Evolutionary conservation across 345 rosid species (phyloP).

Genomic region (Lepidium sativum): DNA sequence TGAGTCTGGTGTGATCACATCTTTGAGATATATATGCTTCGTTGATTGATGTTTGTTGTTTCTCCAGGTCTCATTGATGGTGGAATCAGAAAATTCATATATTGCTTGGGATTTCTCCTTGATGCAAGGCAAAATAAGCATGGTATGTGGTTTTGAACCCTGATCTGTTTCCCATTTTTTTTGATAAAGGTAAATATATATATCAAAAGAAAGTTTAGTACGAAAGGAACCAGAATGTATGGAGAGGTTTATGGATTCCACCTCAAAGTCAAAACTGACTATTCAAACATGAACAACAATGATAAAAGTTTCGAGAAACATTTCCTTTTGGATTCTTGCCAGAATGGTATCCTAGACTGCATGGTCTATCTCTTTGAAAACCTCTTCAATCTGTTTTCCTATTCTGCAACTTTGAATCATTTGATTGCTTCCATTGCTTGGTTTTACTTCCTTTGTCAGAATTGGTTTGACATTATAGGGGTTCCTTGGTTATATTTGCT

Average conservation of each 20-base stretch:
- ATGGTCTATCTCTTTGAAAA: too few species aligned
- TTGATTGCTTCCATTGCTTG: not conserved
- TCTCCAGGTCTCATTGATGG: slow-evolving; percentile 61
- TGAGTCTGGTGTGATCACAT: not conserved
- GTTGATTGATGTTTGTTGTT: slow-evolving; percentile 4
- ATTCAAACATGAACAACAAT: too few species aligned
- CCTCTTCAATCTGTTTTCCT: too few species aligned
- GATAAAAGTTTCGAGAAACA: too few species aligned
- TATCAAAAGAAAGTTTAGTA: too few species aligned
- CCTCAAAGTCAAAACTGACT: too few species aligned
- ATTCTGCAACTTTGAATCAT: not conserved
- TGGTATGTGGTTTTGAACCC: slow-evolving; percentile 43
- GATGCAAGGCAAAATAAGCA: slow-evolving; percentile 70
- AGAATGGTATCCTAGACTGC: too few species aligned
- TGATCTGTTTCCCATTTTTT: too few species aligned
- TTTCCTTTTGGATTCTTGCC: too few species aligned
- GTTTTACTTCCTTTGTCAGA: slow-evolving; percentile 2
- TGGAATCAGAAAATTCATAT: slow-evolving; percentile 85
- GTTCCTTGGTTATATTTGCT: not conserved
- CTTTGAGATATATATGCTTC: not conserved
- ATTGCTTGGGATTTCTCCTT: slow-evolving; percentile 95
- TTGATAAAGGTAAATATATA: too few species aligned
- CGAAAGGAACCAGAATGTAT: too few species aligned
- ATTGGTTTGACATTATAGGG: not conserved
- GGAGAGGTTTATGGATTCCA: too few species aligned